Percentiles rank a stretch among this genome's conserved stretches.
phyloP scores from a whole-genome alignment of 371 early-diverging fungal genomes.

The Mortierella sp. region DNA sequence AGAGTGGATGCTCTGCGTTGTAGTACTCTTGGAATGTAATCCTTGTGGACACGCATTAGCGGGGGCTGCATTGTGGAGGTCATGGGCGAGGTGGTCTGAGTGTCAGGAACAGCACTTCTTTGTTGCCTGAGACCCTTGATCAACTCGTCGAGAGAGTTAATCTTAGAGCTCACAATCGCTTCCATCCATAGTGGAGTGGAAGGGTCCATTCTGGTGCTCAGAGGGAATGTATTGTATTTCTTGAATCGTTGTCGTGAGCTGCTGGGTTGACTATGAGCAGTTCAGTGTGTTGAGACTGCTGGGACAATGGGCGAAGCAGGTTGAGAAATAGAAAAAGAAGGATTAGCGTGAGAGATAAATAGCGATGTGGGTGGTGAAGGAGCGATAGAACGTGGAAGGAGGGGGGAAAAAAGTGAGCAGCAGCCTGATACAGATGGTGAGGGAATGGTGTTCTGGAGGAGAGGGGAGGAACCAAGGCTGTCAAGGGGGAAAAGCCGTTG shows the following conservation, averaged over 20 bases:
- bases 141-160: too few species aligned
- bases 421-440: too few species aligned
- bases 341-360: not conserved
- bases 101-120: too few species aligned
- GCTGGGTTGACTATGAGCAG: not conserved
- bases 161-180: too few species aligned
- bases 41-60: conserved; percentile 4
- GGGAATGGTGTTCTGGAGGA: too few species aligned
- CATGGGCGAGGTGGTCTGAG: not conserved
- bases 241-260: not conserved
- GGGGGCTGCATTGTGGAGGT: not conserved
- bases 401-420: too few species aligned
- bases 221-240: too few species aligned
- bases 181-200: too few species aligned
- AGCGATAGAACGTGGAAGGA: not conserved
- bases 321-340: not conserved
- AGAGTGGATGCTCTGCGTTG: not conserved
- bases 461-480: too few species aligned
- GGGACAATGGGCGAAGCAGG: not conserved
- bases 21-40: conserved; percentile 1
- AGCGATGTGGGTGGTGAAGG: not conserved
- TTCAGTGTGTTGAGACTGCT: not conserved
- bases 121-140: too few species aligned
- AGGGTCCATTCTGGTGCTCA: too few species aligned
- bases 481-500: too few species aligned